These are phyloP conservation scores for Amanita exitialis DNA, from an alignment of 768 basidiomycete genomes.

Conservation along the genomic window DNA sequence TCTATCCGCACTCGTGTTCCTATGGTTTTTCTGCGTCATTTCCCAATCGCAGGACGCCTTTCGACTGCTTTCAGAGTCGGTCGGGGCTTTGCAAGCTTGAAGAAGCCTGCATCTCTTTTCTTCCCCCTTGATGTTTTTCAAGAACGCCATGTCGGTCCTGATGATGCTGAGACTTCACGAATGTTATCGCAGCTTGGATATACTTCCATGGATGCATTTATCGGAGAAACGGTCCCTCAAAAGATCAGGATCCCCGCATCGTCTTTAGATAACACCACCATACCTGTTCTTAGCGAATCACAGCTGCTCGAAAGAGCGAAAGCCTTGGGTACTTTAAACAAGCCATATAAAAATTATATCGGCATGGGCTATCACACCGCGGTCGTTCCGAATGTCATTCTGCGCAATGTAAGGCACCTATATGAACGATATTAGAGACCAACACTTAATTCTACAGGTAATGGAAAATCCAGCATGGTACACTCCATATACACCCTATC, in stretches of 20 bases:
- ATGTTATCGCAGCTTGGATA: constrained; percentile 88
- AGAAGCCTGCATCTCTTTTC: constrained; percentile 56
- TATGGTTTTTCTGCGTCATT: constrained; percentile 16
- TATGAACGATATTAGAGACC: not conserved
- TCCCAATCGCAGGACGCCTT: constrained; percentile 8
- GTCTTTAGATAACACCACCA: constrained; percentile 53
- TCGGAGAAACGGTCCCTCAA: constrained; percentile 71
- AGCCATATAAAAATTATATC: constrained; percentile 85
- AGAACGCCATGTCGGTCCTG: constrained; percentile 89
- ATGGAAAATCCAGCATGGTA: constrained; percentile 99
- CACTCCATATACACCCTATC: constrained; percentile 92
- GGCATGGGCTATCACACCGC: constrained; percentile 98
- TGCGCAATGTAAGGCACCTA: constrained; percentile 60
- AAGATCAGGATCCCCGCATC: constrained; percentile 63
- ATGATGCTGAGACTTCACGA: constrained; percentile 61
- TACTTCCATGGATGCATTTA: constrained; percentile 80
- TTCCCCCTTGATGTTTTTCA: constrained; percentile 83
- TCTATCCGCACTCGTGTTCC: constrained; percentile 18
- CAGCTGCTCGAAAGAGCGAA: constrained; percentile 72
- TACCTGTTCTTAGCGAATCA: constrained; percentile 76
- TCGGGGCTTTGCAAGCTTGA: constrained; percentile 50
- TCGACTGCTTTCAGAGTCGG: constrained; percentile 14
- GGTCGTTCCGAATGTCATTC: constrained; percentile 90
- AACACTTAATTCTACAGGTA: constrained; percentile 31
- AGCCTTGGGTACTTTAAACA: constrained; percentile 69